Evolutionary conservation across 108 stramenopile genomes (phyloP).

Genomic region (Skeletonema marinoi): DNA sequence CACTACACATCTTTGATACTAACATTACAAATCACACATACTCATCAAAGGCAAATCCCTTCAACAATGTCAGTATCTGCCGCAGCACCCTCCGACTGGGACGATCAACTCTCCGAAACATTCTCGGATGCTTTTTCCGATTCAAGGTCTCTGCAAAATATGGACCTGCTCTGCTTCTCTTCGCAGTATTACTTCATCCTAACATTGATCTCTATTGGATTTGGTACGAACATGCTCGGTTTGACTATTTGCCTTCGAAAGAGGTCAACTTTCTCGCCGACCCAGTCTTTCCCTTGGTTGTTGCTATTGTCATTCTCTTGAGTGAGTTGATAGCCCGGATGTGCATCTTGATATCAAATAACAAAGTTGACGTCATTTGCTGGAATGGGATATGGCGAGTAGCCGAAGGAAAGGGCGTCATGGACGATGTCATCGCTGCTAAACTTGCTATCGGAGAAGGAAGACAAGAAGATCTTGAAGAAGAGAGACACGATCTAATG

Average conservation of each 20-base stretch:
- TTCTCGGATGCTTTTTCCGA: not conserved
- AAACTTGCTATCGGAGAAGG: conserved; percentile 92
- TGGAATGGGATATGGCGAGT: conserved; percentile 85
- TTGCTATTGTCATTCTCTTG: conserved; percentile 53
- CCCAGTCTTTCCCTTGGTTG: conserved; percentile 68
- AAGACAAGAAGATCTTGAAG: conserved; percentile 77
- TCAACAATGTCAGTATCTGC: not conserved
- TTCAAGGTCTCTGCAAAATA: conserved; percentile 63
- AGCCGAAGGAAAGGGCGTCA: conserved; percentile 70
- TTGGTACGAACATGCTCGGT: conserved; percentile 68
- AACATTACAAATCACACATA: too few species aligned
- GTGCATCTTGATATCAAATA: conserved; percentile 50
- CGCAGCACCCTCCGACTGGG: not conserved
- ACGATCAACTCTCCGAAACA: not conserved
- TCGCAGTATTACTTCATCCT: conserved; percentile 87
- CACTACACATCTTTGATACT: too few species aligned
- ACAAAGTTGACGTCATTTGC: conserved; percentile 50
- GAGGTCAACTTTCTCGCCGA: conserved; percentile 78
- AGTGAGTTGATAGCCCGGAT: conserved; percentile 55
- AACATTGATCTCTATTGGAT: conserved; percentile 68
- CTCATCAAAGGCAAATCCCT: too few species aligned
- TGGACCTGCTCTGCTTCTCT: conserved; percentile 84
- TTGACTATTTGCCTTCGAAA: conserved; percentile 75
- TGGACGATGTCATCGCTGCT: conserved; percentile 87
- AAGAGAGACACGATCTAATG: conserved; percentile 81